Evolutionary conservation across 2,329 filamentous ascomycete species (phyloP).

Genomic region (Fusarium buharicum): DNA sequence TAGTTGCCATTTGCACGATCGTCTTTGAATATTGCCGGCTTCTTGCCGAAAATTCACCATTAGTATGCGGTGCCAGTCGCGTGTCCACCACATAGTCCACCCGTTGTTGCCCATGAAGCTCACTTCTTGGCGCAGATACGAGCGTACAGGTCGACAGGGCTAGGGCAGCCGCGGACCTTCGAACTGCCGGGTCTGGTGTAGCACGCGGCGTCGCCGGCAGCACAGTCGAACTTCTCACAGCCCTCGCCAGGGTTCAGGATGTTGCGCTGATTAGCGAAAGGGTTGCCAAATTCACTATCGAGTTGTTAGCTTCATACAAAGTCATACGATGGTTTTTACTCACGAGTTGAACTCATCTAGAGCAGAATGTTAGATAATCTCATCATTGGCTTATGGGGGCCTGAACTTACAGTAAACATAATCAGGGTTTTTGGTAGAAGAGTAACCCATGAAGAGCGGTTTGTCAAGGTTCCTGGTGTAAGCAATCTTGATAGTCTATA

Average conservation of each 20-base stretch:
- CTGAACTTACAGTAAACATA: conserved; percentile 53
- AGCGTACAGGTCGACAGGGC: conserved; percentile 52
- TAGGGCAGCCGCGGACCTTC: conserved; percentile 55
- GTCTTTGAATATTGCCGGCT: too few species aligned
- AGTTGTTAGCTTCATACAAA: not conserved
- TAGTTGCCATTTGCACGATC: too few species aligned
- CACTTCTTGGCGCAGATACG: conserved; percentile 40
- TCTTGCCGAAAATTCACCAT: too few species aligned
- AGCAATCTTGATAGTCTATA: conserved; percentile 55
- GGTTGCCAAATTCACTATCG: conserved; percentile 52
- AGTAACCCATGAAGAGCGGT: conserved; percentile 57
- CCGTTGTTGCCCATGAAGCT: not conserved
- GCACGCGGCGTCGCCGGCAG: conserved; percentile 49
- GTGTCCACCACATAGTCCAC: too few species aligned
- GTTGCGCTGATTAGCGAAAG: conserved; percentile 52
- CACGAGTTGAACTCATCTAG: conserved; percentile 54
- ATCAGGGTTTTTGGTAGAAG: conserved; percentile 50
- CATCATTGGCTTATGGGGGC: conserved; percentile 2
- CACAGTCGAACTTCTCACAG: conserved; percentile 54
- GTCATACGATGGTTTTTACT: conserved; percentile 7
- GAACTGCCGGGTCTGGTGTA: conserved; percentile 53
- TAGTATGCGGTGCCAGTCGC: too few species aligned
- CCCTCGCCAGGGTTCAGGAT: conserved; percentile 51
- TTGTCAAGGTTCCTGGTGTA: conserved; percentile 50
- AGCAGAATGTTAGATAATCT: conserved; percentile 9